Evolutionary conservation across 2,329 filamentous ascomycete genomes (phyloP), one percentile per base, ranked within the genome.

Genomic region (Chaetomiaceae sp.): DNA sequence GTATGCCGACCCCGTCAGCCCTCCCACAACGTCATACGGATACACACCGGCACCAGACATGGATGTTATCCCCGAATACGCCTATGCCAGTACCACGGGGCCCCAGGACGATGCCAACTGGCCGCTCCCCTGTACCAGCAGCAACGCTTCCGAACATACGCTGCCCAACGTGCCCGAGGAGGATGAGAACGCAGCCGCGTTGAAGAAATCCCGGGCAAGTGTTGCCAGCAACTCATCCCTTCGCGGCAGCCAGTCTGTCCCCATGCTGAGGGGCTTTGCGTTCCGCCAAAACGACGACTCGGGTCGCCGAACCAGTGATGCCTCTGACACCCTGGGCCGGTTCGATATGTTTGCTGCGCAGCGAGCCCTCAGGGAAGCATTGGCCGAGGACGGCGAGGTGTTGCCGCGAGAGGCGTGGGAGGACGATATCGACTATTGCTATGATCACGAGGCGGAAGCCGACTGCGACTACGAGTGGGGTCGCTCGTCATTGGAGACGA

Each of bases 341-440:
- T 68, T 74, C 34, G 74, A 76, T 42, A 50, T 72, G n/a, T 59
- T 68, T 25, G 69, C 68, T 14, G 62, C 64, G 6, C 72, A 71
- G 52, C 66, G 64, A 11, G 64, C 66, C 7, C 55, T 69, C 32
- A 65, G 61, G 44, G 62, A 64, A 18, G 61, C 57, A 8, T 38
- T 60, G 29, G 54, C 59, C 2, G 65, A 67, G 6, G 59, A 61
- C 13, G 61, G 62, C n/a, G 68, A 71, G 3, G 50, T 56, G 3
- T 56, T 68, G n/a, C 60, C 65, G 20, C 68, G 68, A 7, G 75
- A 77, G 60, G 83, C 72, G 59, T 87, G 84, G 84, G 84, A 87
- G 61, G 82, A 85, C 48, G 82, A 82, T 57, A 86, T 87, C 56
- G 84, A 87, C 63, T 87, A 85, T 66, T 85, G 81, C 63, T 87